Evolutionary conservation across 2,329 filamentous ascomycete genomes (phyloP), one percentile per base, ranked within the genome.

Genomic region (Alternaria sp.): DNA sequence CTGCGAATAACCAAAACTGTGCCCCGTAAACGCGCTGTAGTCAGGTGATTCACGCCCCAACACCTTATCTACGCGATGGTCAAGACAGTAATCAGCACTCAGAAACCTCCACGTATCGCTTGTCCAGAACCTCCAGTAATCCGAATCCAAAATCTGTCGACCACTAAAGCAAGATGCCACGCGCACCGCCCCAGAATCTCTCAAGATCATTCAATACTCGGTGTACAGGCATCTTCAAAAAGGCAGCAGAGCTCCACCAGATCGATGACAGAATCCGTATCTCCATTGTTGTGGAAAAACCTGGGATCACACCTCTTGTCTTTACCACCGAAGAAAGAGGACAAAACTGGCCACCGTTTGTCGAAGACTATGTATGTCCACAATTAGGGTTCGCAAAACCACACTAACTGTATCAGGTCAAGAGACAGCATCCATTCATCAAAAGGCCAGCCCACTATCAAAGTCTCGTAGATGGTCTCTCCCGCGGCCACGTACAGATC

Each of bases 141-240:
- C 32, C 10, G 4, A 34, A 12, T 34, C 32, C 12, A 34, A 12
- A 34, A 28, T 28, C 7, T 28, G 27, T 28, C 27, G 27, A 28
- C 27, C 27, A 28, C 27, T 28, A 16, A 25, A 50, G 27, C 22
- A 45, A 20, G 10, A 49, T 49, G 28, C 46, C n/a, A 32, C 46
- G 46, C 27, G 46, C 46, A 20, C 46, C 28, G 34, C 46, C 28
- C 34, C 20, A 52, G 22, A 52, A 52, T 12, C 49, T 52, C 36
- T 41, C 22, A 6, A 12, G 12, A 27, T 41, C 14, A 10, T 52
- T 52, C 22, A 52, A 52, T 16, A 41, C 20, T 18, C 3, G 14
- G 12, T 41, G 25, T 18, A 52, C 22, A 27, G 34, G 49, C 16
- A 40, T 52, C 4, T 52, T 40, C n/a, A 25, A 28, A 9, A 52